Percentiles rank a stretch among this genome's conserved stretches.
Conservation (phyloP, 164 flowering plant species). For the Dillenia suffruticosa region DNA sequence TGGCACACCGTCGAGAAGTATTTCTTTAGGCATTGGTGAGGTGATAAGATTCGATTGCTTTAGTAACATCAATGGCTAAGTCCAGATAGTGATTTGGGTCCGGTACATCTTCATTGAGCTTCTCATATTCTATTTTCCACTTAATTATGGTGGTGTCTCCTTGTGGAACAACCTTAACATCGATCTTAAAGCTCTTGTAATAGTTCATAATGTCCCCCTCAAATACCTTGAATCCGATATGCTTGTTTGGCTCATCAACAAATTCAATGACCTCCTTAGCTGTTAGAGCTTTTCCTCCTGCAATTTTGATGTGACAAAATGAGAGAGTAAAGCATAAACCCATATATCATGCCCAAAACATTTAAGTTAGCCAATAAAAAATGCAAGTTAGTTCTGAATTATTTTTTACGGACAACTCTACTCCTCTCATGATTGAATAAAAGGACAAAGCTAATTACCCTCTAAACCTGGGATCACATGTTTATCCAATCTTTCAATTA, state of each 20-base stretch:
- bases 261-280: conserved; percentile 3
- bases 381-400: too few species aligned
- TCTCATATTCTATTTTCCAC: conserved; percentile 8
- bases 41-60: background rate
- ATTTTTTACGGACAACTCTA: too few species aligned
- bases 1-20: too few species aligned
- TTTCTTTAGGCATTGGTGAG: background rate
- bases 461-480: too few species aligned
- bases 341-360: too few species aligned
- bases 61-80: background rate
- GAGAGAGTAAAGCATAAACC: background rate
- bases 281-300: background rate
- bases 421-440: too few species aligned
- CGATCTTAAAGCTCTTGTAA: conserved; percentile 1
- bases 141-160: conserved; percentile 2
- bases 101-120: conserved; percentile 1
- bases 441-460: too few species aligned
- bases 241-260: conserved; percentile 4
- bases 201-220: conserved; percentile 3
- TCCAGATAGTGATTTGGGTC: background rate
- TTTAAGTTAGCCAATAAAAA: too few species aligned
- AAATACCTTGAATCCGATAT: background rate
- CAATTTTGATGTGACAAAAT: background rate
- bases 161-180: background rate
- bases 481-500: too few species aligned